Conservation (phyloP, 345 rosid species). For the Stellera chamaejasme region DNA sequence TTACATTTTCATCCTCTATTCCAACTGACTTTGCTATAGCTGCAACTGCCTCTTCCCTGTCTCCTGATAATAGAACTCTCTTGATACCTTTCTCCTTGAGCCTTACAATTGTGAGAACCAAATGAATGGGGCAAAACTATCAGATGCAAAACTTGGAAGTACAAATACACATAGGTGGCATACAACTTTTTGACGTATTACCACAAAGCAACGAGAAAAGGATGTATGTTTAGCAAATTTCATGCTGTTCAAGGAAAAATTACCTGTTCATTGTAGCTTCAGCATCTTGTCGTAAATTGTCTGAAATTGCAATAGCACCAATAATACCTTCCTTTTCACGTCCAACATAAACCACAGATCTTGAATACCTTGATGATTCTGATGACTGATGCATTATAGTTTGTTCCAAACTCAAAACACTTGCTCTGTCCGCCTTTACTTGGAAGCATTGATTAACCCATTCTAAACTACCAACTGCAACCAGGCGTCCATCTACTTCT, state of each 20-base stretch:
- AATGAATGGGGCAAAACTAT: slow-evolving; percentile 1
- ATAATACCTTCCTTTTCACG: slow-evolving; percentile 81
- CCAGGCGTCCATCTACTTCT: slow-evolving; percentile 76
- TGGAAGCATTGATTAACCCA: slow-evolving; percentile 80
- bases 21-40: slow-evolving; percentile 65
- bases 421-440: slow-evolving; percentile 33
- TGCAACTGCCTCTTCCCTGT: slow-evolving; percentile 98
- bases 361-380: slow-evolving; percentile 52
- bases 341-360: slow-evolving; percentile 79
- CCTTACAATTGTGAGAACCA: slow-evolving; percentile 30
- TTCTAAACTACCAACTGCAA: slow-evolving; percentile 75
- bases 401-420: slow-evolving; percentile 39
- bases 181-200: background rate
- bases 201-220: background rate
- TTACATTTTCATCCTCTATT: slow-evolving; percentile 44
- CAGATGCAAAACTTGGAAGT: background rate
- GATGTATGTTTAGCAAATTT: background rate
- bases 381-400: slow-evolving; percentile 33
- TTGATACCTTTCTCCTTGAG: slow-evolving; percentile 78
- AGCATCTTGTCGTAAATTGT: slow-evolving; percentile 75
- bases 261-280: slow-evolving; percentile 71
- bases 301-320: slow-evolving; percentile 84
- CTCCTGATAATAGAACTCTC: slow-evolving; percentile 81
- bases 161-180: background rate
- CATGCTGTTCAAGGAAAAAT: slow-evolving; percentile 1